Conservation (phyloP, 169 alveolate genomes). For the Plasmodium malariae region DNA sequence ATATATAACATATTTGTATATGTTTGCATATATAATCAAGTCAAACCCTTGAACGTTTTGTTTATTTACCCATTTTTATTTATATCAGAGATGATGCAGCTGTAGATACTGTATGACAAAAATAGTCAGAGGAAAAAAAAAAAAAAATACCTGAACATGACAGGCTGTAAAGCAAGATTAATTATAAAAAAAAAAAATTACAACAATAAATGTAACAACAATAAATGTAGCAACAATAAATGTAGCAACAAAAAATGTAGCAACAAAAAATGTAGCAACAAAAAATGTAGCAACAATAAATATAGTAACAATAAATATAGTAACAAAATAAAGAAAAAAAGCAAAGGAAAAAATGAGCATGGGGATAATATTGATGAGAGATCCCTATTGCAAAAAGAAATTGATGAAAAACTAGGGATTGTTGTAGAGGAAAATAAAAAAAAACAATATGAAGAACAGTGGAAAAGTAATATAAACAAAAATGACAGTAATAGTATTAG, state of each 20-base stretch:
- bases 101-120: not conserved
- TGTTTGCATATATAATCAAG: not conserved
- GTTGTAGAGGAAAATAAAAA: slow-evolving; percentile 69
- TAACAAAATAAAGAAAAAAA: slow-evolving; percentile 32
- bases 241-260: slow-evolving; percentile 17
- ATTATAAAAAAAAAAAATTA: slow-evolving; percentile 11
- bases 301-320: too few species aligned
- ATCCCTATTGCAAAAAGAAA: slow-evolving; percentile 43
- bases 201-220: slow-evolving; percentile 43
- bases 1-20: not conserved
- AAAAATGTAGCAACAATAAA: slow-evolving; percentile 32
- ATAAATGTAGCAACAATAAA: too few species aligned
- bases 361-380: slow-evolving; percentile 25
- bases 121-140: not conserved
- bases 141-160: slow-evolving; percentile 29
- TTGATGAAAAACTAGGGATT: slow-evolving; percentile 44
- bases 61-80: too few species aligned
- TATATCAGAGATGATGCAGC: not conserved
- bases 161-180: not conserved
- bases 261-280: slow-evolving; percentile 60
- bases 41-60: not conserved
- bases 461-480: slow-evolving; percentile 18
- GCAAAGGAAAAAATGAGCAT: slow-evolving; percentile 13
- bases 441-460: slow-evolving; percentile 49
- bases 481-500: not conserved